Percentiles rank a stretch among this genome's conserved stretches.
These are phyloP conservation scores for Phoma herbarum DNA, from an alignment of 2,329 filamentous ascomycete genomes.

Conservation along the genomic window DNA sequence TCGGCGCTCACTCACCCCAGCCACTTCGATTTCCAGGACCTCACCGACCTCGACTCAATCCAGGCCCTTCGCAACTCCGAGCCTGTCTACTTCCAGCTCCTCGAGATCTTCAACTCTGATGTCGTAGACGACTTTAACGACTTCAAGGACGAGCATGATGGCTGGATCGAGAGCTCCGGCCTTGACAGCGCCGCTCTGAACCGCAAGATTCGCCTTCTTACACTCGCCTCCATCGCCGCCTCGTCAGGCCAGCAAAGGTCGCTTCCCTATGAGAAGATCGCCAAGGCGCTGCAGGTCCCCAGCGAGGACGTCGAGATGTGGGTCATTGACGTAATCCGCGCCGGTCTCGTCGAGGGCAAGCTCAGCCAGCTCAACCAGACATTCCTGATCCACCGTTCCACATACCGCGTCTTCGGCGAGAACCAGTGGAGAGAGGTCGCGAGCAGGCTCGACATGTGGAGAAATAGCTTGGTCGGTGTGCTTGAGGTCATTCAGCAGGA, in stretches of 20 bases:
- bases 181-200: conserved; percentile 77
- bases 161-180: conserved; percentile 80
- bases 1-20: conserved; percentile 70
- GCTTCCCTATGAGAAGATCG: conserved; percentile 86
- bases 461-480: conserved; percentile 80
- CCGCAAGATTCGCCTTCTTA: conserved; percentile 96
- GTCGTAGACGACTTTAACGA: conserved; percentile 95
- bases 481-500: conserved; percentile 80
- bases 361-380: conserved; percentile 91
- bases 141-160: conserved; percentile 90
- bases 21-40: conserved; percentile 77
- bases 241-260: conserved; percentile 79
- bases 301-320: conserved; percentile 91
- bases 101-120: conserved; percentile 95
- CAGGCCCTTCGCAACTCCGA: conserved; percentile 88
- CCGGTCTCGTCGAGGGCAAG: conserved; percentile 94
- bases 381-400: conserved; percentile 95
- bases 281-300: conserved; percentile 83
- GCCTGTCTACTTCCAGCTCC: conserved; percentile 84
- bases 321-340: conserved; percentile 98
- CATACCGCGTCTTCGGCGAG: conserved; percentile 95
- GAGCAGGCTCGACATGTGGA: conserved; percentile 90
- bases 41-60: conserved; percentile 76
- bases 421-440: conserved; percentile 98
- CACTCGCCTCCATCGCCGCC: conserved; percentile 87